phyloP scores from a whole-genome alignment of 768 basidiomycete genomes.

The Calocera cornea region DNA sequence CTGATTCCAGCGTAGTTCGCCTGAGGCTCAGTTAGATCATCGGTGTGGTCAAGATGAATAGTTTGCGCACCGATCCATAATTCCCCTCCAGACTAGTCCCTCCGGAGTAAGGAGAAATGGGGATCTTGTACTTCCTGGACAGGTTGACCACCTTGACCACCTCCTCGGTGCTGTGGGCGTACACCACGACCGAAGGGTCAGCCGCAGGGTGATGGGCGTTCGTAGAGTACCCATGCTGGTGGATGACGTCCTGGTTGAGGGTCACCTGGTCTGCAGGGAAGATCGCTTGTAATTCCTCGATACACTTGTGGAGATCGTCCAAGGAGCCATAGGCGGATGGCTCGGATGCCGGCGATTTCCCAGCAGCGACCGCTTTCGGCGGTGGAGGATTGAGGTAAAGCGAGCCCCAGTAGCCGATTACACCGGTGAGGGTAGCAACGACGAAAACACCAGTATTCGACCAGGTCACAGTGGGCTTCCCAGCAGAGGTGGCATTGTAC shows the following conservation, averaged over 20 bases:
- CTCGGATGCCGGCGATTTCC: neutral
- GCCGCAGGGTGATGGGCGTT: conserved; percentile 44
- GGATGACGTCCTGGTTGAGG: conserved; percentile 40
- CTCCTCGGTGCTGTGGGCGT: conserved; percentile 57
- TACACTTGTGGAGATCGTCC: conserved; percentile 40
- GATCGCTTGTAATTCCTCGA: conserved; percentile 33
- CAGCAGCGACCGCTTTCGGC: neutral
- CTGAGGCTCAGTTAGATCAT: neutral
- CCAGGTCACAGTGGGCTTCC: no score
- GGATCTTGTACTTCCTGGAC: conserved; percentile 56
- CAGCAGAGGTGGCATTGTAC: neutral
- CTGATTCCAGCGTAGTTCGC: conserved; percentile 52
- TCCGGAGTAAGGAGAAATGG: conserved; percentile 69
- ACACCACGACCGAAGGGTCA: conserved; percentile 44
- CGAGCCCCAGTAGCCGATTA: neutral
- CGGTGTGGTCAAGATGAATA: conserved; percentile 14
- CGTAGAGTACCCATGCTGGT: conserved; percentile 50
- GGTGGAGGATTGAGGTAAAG: neutral
- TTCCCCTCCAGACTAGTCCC: conserved; percentile 84
- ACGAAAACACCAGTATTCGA: no score
- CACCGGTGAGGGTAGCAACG: neutral
- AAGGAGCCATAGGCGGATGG: conserved; percentile 28
- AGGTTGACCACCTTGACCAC: conserved; percentile 70
- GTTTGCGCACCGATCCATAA: conserved; percentile 48
- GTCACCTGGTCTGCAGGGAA: conserved; percentile 34